Evolutionary conservation across 2,329 filamentous ascomycete species (phyloP).

Genomic region (Aspergillus cejpii): DNA sequence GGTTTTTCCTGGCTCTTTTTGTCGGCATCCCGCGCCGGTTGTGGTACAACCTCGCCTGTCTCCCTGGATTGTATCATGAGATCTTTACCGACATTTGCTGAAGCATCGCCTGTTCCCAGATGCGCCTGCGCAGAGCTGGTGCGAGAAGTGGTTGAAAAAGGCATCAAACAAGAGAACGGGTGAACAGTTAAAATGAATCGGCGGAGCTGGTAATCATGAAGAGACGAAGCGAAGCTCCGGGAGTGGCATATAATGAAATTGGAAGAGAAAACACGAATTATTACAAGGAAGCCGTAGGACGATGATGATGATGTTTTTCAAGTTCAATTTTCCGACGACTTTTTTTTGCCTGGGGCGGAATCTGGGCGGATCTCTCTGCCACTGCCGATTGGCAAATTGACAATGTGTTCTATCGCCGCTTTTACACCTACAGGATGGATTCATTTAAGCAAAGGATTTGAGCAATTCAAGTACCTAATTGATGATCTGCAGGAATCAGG

Average conservation of each 20-base stretch:
- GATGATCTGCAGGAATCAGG: no score
- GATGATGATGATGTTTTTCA: neutral
- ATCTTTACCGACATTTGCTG: constrained; percentile 12
- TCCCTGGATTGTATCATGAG: constrained; percentile 31
- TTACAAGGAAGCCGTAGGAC: no score
- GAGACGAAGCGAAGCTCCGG: neutral
- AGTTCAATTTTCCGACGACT: neutral
- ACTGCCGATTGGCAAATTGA: constrained; percentile 8
- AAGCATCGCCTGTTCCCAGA: constrained; percentile 13
- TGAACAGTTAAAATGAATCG: neutral
- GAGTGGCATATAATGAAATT: no score
- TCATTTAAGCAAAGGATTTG: no score
- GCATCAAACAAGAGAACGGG: constrained; percentile 14
- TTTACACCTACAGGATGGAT: neutral
- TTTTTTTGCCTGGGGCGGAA: constrained; percentile 8
- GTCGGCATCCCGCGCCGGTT: constrained; percentile 15
- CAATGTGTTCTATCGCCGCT: neutral
- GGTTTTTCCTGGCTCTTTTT: constrained; percentile 56
- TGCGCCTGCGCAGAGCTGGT: constrained; percentile 25
- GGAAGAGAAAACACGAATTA: no score
- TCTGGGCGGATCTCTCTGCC: constrained; percentile 6
- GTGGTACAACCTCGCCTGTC: constrained; percentile 34
- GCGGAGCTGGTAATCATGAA: neutral
- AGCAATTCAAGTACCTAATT: no score
- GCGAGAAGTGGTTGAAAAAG: constrained; percentile 18